phyloP scores from a whole-genome alignment of 768 basidiomycete species.

The Sporobolomyces phaffii region DNA sequence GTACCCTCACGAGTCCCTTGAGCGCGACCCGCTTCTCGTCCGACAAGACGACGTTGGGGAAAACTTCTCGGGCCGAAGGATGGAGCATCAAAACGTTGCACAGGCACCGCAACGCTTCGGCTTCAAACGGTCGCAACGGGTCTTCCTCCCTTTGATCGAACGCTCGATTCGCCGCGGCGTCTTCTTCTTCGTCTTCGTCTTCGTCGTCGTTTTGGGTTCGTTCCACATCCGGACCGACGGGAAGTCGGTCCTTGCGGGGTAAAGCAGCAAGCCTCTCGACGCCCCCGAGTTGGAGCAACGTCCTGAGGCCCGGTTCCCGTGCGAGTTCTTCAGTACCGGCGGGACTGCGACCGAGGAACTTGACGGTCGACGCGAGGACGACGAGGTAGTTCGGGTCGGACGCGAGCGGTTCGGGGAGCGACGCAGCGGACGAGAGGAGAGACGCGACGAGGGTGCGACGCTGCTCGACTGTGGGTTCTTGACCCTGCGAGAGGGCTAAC shows the following conservation, averaged over 20 bases:
- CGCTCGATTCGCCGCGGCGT: not conserved
- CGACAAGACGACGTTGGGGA: conserved; percentile 24
- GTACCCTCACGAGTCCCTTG: conserved; percentile 14
- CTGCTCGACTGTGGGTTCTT: conserved; percentile 3
- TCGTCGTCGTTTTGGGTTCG: conserved; percentile 6
- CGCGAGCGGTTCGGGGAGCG: not conserved
- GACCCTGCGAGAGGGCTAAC: conserved; percentile 11
- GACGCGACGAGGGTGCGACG: conserved; percentile 23
- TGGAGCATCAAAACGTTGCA: conserved; percentile 39
- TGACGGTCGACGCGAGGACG: conserved; percentile 17
- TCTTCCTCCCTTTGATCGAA: not conserved
- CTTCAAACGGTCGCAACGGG: conserved; percentile 2
- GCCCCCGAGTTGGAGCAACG: conserved; percentile 17
- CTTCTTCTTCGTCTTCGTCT: conserved; percentile 14
- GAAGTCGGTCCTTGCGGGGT: not conserved
- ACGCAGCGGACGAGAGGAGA: conserved; percentile 1
- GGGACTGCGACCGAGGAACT: conserved; percentile 28
- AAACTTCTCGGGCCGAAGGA: conserved; percentile 24
- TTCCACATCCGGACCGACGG: too few relatives aligned
- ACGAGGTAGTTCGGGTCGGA: not conserved
- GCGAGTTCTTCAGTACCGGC: conserved; percentile 34
- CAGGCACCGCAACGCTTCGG: conserved; percentile 33
- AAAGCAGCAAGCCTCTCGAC: conserved; percentile 11
- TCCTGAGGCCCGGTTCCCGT: conserved; percentile 3
- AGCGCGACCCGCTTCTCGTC: conserved; percentile 2